Evolutionary conservation across 2,329 filamentous ascomycete species (phyloP).

Genomic region (Grosmannia serpens): DNA sequence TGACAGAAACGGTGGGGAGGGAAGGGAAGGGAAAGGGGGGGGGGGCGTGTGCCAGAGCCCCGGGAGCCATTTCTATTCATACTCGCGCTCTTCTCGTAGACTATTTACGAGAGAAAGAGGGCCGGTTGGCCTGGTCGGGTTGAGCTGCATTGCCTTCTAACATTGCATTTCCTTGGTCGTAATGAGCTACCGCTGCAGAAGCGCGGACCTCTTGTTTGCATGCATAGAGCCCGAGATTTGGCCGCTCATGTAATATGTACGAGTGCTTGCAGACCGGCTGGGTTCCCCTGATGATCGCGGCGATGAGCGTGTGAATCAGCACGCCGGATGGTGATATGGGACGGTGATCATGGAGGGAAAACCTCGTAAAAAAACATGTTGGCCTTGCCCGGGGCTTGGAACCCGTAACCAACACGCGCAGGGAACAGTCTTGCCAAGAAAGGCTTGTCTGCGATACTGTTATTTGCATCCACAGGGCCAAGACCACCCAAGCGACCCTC

Average conservation of each 20-base stretch:
- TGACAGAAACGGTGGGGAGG: not conserved
- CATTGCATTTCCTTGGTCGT: not conserved
- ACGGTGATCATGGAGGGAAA: not conserved
- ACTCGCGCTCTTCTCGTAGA: too few species aligned
- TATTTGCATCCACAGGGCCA: too few species aligned
- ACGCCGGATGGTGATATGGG: not conserved
- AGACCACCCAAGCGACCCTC: not conserved
- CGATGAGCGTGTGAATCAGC: not conserved
- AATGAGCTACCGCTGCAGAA: not conserved
- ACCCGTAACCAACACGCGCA: too few species aligned
- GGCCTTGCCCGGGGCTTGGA: not conserved
- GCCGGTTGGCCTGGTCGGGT: not conserved
- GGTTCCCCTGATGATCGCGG: not conserved
- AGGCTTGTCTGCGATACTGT: too few species aligned
- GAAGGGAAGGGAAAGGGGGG: not conserved
- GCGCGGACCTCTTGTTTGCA: not conserved
- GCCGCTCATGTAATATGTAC: not conserved
- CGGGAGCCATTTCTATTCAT: not conserved
- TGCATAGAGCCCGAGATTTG: not conserved
- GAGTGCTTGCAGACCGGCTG: not conserved
- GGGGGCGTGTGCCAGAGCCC: not conserved
- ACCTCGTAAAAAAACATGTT: not conserved
- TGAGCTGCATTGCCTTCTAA: not conserved
- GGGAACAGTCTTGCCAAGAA: too few species aligned
- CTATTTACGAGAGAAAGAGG: too few species aligned